These are phyloP conservation scores for Aureobasidium lini DNA, from an alignment of 2,329 filamentous ascomycete genomes.

Conservation along the genomic window DNA sequence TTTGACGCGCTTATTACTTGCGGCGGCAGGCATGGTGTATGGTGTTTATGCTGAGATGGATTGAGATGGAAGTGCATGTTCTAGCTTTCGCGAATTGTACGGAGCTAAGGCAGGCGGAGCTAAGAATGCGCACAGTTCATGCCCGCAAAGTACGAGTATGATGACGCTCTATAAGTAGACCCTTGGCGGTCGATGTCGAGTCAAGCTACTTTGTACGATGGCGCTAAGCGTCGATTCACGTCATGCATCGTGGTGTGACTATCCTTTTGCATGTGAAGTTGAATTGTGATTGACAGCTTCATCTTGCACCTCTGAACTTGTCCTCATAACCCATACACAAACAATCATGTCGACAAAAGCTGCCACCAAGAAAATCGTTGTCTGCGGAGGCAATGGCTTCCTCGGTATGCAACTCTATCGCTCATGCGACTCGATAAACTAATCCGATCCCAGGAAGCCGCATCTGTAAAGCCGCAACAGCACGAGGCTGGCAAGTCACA, in stretches of 20 bases:
- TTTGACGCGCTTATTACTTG: conserved; percentile 28
- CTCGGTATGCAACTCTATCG: conserved; percentile 47
- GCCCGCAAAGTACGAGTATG: too few relatives aligned
- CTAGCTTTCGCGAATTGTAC: not conserved
- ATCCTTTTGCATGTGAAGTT: conserved; percentile 8
- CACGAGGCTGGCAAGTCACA: conserved; percentile 82
- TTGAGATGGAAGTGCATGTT: not conserved
- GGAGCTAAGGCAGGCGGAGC: not conserved
- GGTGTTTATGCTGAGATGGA: not conserved
- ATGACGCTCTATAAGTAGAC: too few relatives aligned
- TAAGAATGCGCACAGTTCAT: too few relatives aligned
- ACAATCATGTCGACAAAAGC: conserved; percentile 33
- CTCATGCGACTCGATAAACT: not conserved
- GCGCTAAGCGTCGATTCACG: not conserved
- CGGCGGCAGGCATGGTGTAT: conserved; percentile 26
- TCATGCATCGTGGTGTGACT: not conserved
- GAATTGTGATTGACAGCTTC: not conserved
- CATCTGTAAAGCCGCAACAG: conserved; percentile 84
- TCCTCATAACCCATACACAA: not conserved
- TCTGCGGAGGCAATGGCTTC: conserved; percentile 92
- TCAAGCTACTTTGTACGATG: not conserved
- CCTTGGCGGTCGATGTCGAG: not conserved
- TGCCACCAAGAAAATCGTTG: conserved; percentile 69
- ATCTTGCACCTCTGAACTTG: not conserved
- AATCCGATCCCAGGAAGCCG: conserved; percentile 48